A percentile compares a stretch with the other conserved stretches of the same genome.
phyloP scores from a whole-genome alignment of 2,329 filamentous ascomycete species.

The Aspergillus japonicus region DNA sequence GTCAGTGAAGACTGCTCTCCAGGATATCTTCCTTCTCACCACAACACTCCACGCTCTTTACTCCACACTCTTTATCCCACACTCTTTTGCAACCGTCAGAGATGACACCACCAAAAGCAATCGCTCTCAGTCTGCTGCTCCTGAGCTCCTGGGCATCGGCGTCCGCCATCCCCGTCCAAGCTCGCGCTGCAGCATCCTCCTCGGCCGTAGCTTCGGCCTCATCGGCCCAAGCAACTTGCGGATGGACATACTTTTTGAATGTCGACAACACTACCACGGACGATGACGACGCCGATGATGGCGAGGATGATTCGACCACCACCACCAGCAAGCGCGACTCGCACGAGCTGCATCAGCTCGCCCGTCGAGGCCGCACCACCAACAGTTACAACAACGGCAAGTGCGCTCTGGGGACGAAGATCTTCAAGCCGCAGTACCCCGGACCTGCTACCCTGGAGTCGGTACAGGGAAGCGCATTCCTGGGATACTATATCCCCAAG shows the following conservation, averaged over 20 bases:
- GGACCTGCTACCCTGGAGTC: neutral
- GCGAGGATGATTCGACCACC: neutral
- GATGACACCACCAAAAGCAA: neutral
- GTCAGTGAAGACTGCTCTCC: neutral
- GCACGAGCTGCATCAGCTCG: neutral
- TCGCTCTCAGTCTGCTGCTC: neutral
- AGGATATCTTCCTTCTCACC: neutral
- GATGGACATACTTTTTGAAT: neutral
- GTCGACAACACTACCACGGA: neutral
- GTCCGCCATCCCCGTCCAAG: neutral
- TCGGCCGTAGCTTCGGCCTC: neutral
- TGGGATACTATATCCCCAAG: constrained; percentile 1
- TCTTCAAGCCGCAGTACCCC: constrained; percentile 1
- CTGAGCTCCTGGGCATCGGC: neutral
- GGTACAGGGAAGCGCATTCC: neutral
- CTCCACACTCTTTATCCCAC: neutral
- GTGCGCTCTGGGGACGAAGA: neutral
- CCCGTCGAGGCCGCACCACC: neutral
- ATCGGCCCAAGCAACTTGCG: neutral
- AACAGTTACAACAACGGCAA: neutral
- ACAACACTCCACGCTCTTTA: neutral
- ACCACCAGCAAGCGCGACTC: neutral
- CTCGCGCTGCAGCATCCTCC: neutral
- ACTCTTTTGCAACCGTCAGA: neutral
- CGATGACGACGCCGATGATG: neutral